A percentile compares a stretch with the other conserved stretches of the same genome.
Conservation (phyloP, 345 rosid genomes). For the Eucalyptus pumila region DNA sequence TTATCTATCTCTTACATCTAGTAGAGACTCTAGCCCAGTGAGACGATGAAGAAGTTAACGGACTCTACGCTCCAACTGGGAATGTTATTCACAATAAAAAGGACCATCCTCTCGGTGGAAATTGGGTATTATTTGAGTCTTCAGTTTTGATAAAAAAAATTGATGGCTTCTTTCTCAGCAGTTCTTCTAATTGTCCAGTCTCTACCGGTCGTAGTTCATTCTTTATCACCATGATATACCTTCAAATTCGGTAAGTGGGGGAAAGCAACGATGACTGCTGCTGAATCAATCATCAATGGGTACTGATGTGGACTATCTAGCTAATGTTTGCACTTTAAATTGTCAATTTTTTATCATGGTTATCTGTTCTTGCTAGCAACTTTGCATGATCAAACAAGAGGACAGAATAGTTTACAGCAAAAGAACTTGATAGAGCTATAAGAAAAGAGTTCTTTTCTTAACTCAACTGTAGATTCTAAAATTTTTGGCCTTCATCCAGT, state of each 20-base stretch:
- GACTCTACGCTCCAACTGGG: background rate
- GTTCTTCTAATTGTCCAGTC: background rate
- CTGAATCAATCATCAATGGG: background rate
- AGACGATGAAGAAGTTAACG: background rate
- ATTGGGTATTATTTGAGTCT: background rate
- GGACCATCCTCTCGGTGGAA: background rate
- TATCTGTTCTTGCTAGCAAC: background rate
- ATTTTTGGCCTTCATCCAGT: too few relatives aligned
- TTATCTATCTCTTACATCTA: background rate
- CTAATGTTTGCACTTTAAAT: background rate
- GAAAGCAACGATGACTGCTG: background rate
- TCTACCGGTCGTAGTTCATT: background rate
- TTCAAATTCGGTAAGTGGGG: background rate
- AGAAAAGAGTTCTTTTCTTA: background rate
- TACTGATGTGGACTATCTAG: background rate
- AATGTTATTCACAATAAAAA: background rate
- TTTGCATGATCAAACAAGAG: background rate
- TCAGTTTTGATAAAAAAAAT: background rate
- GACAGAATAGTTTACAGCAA: background rate
- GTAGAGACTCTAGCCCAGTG: background rate
- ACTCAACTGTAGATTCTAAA: background rate
- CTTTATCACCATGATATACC: background rate
- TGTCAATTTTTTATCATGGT: background rate
- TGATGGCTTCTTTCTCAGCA: background rate
- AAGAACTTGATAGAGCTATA: background rate